Percentiles rank a stretch among this genome's conserved stretches.
phyloP scores from a whole-genome alignment of 2,329 filamentous ascomycete genomes.

The Fusarium solani-melongenae region DNA sequence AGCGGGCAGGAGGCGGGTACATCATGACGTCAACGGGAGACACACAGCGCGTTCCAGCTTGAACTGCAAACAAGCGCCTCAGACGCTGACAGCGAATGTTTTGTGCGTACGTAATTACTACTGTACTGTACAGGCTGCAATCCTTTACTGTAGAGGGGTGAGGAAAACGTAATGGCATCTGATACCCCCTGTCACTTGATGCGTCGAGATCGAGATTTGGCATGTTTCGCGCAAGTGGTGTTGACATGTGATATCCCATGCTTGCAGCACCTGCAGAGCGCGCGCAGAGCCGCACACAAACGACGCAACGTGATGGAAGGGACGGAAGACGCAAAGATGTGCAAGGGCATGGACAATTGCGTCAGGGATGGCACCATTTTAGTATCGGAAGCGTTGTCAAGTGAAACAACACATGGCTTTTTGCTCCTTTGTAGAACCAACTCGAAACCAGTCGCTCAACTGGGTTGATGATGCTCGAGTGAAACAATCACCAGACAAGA shows the following conservation, averaged over 20 bases:
- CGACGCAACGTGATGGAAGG: background rate
- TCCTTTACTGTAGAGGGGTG: background rate
- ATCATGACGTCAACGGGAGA: slow-evolving; percentile 33
- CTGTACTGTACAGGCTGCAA: background rate
- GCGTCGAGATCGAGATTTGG: slow-evolving; percentile 4
- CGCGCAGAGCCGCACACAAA: no score
- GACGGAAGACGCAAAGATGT: background rate
- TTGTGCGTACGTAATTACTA: background rate
- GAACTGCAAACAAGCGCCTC: slow-evolving; percentile 16
- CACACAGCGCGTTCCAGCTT: background rate
- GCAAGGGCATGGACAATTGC: slow-evolving; percentile 8
- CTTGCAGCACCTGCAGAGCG: background rate
- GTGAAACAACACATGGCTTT: slow-evolving; percentile 6
- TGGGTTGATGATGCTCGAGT: background rate
- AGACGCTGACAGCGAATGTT: background rate
- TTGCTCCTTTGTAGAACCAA: background rate
- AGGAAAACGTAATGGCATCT: slow-evolving; percentile 31
- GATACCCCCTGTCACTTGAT: slow-evolving; percentile 8
- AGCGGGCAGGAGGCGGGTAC: slow-evolving; percentile 3
- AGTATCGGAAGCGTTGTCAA: slow-evolving; percentile 22
- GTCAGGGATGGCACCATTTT: slow-evolving; percentile 23
- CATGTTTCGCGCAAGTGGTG: background rate
- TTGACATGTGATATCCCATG: slow-evolving; percentile 29
- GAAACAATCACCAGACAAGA: background rate
- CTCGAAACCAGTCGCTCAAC: background rate